Percentiles rank a stretch among this genome's conserved stretches.
phyloP scores from a whole-genome alignment of 106 monocot genomes.

The Chionographis japonica region DNA sequence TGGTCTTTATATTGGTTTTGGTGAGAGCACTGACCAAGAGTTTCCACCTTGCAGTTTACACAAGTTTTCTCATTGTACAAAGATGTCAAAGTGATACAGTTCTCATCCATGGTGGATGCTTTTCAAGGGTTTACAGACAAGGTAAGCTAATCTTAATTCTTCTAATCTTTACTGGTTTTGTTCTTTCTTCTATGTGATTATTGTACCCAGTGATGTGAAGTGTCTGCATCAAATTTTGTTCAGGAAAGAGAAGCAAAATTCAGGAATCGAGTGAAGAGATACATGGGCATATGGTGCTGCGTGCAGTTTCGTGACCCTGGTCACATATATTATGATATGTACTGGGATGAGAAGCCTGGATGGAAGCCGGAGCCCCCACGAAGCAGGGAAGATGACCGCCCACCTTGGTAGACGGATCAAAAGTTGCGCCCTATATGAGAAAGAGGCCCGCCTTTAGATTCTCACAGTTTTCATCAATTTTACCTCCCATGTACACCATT shows the following conservation, averaged over 20 bases:
- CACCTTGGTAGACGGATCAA: constrained; percentile 31
- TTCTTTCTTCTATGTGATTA: not conserved
- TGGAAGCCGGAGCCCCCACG: constrained; percentile 84
- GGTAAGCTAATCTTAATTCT: constrained; percentile 24
- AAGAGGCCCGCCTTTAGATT: too few species aligned
- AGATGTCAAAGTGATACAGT: constrained; percentile 70
- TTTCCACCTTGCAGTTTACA: constrained; percentile 22
- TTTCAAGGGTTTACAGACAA: constrained; percentile 67
- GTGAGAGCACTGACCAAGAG: too few species aligned
- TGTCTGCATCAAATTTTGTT: not conserved
- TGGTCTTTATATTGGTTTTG: too few species aligned
- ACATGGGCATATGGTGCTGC: constrained; percentile 93
- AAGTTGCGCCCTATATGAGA: too few species aligned
- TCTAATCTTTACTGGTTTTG: not conserved
- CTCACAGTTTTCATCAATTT: too few species aligned
- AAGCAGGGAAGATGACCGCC: constrained; percentile 54
- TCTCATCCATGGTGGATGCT: constrained; percentile 71
- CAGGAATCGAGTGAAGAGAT: constrained; percentile 74
- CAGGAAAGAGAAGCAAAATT: constrained; percentile 69
- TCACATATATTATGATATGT: constrained; percentile 94
- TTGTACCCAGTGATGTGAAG: not conserved
- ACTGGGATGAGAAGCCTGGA: constrained; percentile 92
- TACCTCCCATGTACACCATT: too few species aligned
- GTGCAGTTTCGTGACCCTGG: constrained; percentile 48
- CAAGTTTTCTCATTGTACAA: constrained; percentile 53